These are phyloP conservation scores for Rhytidiadelphus loreus DNA, from an alignment of 225 moss, liverwort and hornwort genomes.

Conservation along the genomic window DNA sequence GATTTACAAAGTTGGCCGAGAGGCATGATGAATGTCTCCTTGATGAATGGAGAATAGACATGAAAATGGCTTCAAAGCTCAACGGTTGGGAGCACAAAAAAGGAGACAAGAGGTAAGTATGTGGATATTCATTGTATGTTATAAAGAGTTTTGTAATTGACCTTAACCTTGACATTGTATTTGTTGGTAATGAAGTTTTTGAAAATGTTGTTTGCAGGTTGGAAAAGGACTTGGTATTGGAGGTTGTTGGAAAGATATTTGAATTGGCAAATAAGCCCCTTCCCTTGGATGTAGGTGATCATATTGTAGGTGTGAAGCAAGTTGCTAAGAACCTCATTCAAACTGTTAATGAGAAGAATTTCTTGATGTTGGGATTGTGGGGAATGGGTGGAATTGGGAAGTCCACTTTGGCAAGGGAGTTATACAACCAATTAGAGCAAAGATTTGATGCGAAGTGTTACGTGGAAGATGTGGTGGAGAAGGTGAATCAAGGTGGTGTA, in stretches of 20 bases:
- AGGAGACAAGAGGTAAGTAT: neutral
- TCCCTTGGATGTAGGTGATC: neutral
- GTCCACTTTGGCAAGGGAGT: neutral
- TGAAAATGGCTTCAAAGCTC: rapidly evolving
- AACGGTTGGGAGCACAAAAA: neutral
- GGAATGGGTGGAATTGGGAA: neutral
- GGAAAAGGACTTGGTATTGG: neutral
- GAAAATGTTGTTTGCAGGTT: neutral
- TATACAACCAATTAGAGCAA: neutral
- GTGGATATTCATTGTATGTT: rapidly evolving
- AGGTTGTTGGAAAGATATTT: neutral
- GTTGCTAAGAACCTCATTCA: neutral
- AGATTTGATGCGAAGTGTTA: neutral
- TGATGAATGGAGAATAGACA: neutral
- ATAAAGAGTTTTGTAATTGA: neutral
- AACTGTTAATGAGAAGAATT: neutral
- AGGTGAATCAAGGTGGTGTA: neutral
- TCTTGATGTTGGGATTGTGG: neutral
- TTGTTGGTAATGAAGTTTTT: neutral
- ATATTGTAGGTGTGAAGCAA: neutral
- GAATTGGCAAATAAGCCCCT: neutral
- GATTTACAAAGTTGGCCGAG: neutral
- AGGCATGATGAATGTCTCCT: neutral
- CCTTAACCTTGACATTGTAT: neutral
- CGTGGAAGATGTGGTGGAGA: neutral